Evolutionary conservation across 306 rosid genomes (phyloP), one percentile per base, ranked within the genome.

Genomic region (Gastrolobium villosum): DNA sequence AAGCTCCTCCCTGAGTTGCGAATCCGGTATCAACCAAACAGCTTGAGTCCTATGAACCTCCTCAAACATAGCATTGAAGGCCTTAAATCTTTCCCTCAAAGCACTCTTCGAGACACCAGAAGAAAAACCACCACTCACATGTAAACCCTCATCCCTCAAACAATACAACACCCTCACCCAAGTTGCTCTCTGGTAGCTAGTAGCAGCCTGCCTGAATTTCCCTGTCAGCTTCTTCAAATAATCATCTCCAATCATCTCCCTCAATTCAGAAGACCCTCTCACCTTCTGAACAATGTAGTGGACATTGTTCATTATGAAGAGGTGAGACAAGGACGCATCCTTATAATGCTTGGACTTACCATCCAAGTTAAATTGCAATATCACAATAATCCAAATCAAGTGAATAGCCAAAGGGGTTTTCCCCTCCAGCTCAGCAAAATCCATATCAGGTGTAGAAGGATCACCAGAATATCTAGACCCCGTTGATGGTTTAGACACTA

Each of bases 241-340:
- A 81, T 91, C 94, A 2, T 96, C 99, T 10, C 96, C 97, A 2
- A 96, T 90, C 93, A 96, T 88, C 78, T 91, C 94, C 87, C 98
- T 83, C 82, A 96, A 78, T 32, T 96, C 98, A 1, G 99, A 89
- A 2, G 96, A 91, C 43, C 96, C 94, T 65, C 89, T 96, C 61
- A 90, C 86, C 90, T 96, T 96, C 78, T 96, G 94, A 79, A 96
- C 98, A 77, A 96, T 96, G 79, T 96, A 96, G 81, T 96, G 99
- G 57, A 93, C 98, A 78, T 96, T 96, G 93, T 96, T 96, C 99
- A 96, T 96, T 53, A 93, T 90, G 62, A 93, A 96, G 64, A 96
- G 74, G 78, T 93, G 98, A 49, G 82, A 82, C 69, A 96, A 64
- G 15, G 98, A 89, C 7, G 83, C 64, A 80, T 96, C 99, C 79